These are phyloP conservation scores for Nannizziopsis arthrosporioides DNA, from an alignment of 2,329 filamentous ascomycete genomes.

Conservation along the genomic window DNA sequence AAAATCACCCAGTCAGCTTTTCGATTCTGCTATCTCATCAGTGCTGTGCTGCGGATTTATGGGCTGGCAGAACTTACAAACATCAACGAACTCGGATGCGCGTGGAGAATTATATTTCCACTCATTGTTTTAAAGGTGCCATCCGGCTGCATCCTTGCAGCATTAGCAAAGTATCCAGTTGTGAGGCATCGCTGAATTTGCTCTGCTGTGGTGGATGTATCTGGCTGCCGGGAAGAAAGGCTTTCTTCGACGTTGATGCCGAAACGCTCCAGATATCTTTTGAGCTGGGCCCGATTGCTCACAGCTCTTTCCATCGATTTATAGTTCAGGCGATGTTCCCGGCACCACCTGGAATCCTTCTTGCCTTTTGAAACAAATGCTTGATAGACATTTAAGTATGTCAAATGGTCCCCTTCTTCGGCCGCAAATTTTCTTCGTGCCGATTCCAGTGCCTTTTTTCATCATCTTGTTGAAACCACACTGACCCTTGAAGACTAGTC, in stretches of 20 bases:
- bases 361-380: slow-evolving; percentile 72
- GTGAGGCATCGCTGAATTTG: slow-evolving; percentile 76
- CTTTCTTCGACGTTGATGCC: slow-evolving; percentile 59
- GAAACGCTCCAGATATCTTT: slow-evolving; percentile 76
- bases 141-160: slow-evolving; percentile 85
- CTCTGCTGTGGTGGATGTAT: slow-evolving; percentile 47
- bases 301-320: slow-evolving; percentile 71
- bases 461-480: slow-evolving; percentile 65
- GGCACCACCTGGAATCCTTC: slow-evolving; percentile 77
- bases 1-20: slow-evolving; percentile 97
- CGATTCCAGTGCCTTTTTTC: slow-evolving; percentile 62
- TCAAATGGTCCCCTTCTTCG: slow-evolving; percentile 88
- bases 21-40: slow-evolving; percentile 47
- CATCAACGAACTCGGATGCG: slow-evolving; percentile 85
- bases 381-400: slow-evolving; percentile 85
- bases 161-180: slow-evolving; percentile 83
- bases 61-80: slow-evolving; percentile 45
- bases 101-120: slow-evolving; percentile 64
- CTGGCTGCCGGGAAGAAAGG: slow-evolving; percentile 25
- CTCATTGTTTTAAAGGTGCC: slow-evolving; percentile 80
- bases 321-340: slow-evolving; percentile 76
- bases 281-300: slow-evolving; percentile 75
- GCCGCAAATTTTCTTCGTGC: slow-evolving; percentile 72
- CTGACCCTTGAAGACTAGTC: slow-evolving; percentile 69
- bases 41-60: background rate